These are phyloP conservation scores for Beauveria australis DNA, from an alignment of 2,329 filamentous ascomycete genomes.

Conservation along the genomic window DNA sequence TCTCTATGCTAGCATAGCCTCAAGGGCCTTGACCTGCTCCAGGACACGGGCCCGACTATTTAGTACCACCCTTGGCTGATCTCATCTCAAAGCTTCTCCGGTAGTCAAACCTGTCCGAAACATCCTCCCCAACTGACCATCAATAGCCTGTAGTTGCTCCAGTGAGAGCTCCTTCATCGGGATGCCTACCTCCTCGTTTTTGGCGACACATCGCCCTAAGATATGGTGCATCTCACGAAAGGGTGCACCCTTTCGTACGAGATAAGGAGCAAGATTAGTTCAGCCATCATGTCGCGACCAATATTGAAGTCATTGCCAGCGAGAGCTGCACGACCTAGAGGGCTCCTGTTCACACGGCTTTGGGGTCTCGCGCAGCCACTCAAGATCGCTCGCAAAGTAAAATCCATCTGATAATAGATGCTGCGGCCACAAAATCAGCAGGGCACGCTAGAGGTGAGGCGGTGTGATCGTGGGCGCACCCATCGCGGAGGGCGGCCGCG, in stretches of 20 bases:
- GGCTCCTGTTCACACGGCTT: not conserved
- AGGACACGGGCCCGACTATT: conserved; percentile 35
- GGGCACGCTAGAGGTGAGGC: not conserved
- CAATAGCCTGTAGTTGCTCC: conserved; percentile 59
- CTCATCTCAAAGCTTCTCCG: conserved; percentile 71
- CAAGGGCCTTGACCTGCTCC: conserved; percentile 49
- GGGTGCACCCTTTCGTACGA: conserved; percentile 59
- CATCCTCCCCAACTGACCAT: conserved; percentile 60
- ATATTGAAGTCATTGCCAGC: not conserved
- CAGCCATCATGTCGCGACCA: not conserved
- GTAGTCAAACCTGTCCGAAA: conserved; percentile 67
- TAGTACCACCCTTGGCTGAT: conserved; percentile 63
- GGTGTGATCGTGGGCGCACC: too few relatives aligned
- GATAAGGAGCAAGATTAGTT: conserved; percentile 57
- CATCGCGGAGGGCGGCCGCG: too few relatives aligned
- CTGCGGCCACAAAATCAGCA: not conserved
- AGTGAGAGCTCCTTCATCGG: conserved; percentile 63
- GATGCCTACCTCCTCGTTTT: conserved; percentile 55
- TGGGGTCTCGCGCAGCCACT: not conserved
- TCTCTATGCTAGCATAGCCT: conserved; percentile 22
- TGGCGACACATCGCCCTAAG: conserved; percentile 59
- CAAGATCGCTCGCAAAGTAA: not conserved
- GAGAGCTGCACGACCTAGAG: not conserved
- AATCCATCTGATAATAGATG: not conserved
- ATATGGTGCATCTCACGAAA: conserved; percentile 79